phyloP scores from a whole-genome alignment of 1,284 basidiomycete genomes.

The Pseudozyma sp. region DNA sequence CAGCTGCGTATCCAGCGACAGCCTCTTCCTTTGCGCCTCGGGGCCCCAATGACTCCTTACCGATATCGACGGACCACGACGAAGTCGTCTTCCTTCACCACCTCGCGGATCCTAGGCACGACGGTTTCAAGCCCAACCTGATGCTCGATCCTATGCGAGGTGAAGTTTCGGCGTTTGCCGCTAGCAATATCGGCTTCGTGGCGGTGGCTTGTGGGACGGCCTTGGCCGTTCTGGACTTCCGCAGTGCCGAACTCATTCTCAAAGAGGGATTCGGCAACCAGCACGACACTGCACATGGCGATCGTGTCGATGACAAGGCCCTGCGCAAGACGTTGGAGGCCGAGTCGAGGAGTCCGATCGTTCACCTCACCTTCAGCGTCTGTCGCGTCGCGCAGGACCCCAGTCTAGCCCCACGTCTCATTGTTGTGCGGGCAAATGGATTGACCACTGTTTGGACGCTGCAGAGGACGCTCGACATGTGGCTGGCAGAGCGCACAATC shows the following conservation, averaged over 20 bases:
- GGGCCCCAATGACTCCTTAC: neutral
- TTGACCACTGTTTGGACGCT: slow-evolving; percentile 61
- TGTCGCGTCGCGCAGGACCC: slow-evolving; percentile 53
- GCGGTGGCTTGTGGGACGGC: slow-evolving; percentile 57
- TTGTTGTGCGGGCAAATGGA: slow-evolving; percentile 56
- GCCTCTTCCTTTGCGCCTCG: slow-evolving; percentile 2
- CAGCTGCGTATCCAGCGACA: neutral
- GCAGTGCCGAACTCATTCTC: slow-evolving; percentile 57
- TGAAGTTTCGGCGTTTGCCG: slow-evolving; percentile 46
- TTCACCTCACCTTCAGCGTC: slow-evolving; percentile 51
- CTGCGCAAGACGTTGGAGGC: slow-evolving; percentile 46
- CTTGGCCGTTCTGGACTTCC: slow-evolving; percentile 62
- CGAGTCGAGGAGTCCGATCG: slow-evolving; percentile 54
- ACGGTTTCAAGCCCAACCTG: slow-evolving; percentile 64
- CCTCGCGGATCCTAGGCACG: slow-evolving; percentile 31
- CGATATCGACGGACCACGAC: slow-evolving; percentile 15
- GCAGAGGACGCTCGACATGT: slow-evolving; percentile 51
- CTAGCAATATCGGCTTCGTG: slow-evolving; percentile 61
- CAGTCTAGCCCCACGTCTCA: slow-evolving; percentile 54
- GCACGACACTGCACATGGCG: slow-evolving; percentile 11
- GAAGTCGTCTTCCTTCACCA: slow-evolving; percentile 43
- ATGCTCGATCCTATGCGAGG: slow-evolving; percentile 59
- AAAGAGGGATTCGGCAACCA: slow-evolving; percentile 59
- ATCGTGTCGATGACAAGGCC: slow-evolving; percentile 22
- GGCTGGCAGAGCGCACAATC: slow-evolving; percentile 51